These are phyloP conservation scores for Oxalis stricta DNA, from an alignment of 441 rosid genomes.

Conservation along the genomic window DNA sequence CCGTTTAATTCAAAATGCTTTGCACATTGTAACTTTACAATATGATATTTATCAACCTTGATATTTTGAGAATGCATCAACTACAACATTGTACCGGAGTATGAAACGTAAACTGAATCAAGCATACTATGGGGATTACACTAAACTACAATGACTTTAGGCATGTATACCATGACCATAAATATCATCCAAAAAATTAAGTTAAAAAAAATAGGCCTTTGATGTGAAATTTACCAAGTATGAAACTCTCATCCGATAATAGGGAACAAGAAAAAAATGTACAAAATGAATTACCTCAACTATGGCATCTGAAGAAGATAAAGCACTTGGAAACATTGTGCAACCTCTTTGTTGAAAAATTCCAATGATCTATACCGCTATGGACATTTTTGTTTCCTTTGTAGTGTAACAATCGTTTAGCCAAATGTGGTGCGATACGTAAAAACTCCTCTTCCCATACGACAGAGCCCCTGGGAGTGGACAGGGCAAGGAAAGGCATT, in stretches of 20 bases:
- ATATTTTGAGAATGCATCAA: no score
- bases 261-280: background rate
- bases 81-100: no score
- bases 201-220: background rate
- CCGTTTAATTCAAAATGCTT: no score
- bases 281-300: constrained; percentile 15
- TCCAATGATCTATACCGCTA: constrained; percentile 17
- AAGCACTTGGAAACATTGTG: constrained; percentile 18
- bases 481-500: constrained; percentile 19
- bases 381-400: constrained; percentile 18
- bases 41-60: no score
- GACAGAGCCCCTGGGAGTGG: constrained; percentile 10
- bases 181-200: background rate
- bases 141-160: no score
- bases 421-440: constrained; percentile 15
- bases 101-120: no score
- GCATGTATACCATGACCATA: background rate
- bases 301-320: constrained; percentile 13
- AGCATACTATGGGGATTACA: no score
- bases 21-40: no score
- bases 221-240: background rate
- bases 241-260: background rate
- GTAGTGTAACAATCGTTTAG: constrained; percentile 15
- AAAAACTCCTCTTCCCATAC: constrained; percentile 24
- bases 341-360: constrained; percentile 13